phyloP scores from a whole-genome alignment of 495 filamentous ascomycete genomes.

The Penicillium psychrofluorescens region DNA sequence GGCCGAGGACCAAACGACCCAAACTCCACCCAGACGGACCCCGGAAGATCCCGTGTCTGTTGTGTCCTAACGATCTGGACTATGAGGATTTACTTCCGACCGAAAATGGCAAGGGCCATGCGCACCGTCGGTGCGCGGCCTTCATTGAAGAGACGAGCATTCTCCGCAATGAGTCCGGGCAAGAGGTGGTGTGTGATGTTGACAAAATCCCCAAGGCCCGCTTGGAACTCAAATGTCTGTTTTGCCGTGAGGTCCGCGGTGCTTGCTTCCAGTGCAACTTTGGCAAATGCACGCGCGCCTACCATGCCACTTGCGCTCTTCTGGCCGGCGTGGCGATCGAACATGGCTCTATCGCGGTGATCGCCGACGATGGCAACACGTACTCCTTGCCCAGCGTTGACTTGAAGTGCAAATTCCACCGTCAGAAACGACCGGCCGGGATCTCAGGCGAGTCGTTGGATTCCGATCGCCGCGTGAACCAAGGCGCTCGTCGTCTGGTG shows the following conservation, averaged over 20 bases:
- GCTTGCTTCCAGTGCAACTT: constrained; percentile 95
- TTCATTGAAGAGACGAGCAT: constrained; percentile 93
- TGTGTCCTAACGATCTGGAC: constrained; percentile 89
- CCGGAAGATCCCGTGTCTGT: constrained; percentile 75
- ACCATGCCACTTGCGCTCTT: constrained; percentile 90
- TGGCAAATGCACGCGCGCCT: constrained; percentile 89
- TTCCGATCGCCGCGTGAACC: constrained; percentile 49
- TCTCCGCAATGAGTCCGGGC: constrained; percentile 54
- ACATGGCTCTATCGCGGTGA: constrained; percentile 73
- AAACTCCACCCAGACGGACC: constrained; percentile 61
- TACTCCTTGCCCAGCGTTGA: constrained; percentile 86
- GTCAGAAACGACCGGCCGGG: constrained; percentile 70
- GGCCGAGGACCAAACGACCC: constrained; percentile 65
- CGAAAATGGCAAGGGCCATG: constrained; percentile 72
- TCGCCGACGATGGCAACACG: constrained; percentile 83
- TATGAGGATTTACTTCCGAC: constrained; percentile 79
- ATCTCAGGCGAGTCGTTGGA: constrained; percentile 63
- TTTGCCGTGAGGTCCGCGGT: constrained; percentile 87
- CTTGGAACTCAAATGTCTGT: constrained; percentile 85
- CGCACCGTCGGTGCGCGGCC: constrained; percentile 80
- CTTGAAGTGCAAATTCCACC: constrained; percentile 88
- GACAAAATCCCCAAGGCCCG: constrained; percentile 78
- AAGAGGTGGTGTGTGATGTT: constrained; percentile 69
- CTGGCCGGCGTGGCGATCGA: constrained; percentile 89
- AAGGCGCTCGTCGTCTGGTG: constrained; percentile 60